These are phyloP conservation scores for Myriosclerotinia curreyana DNA, from an alignment of 2,329 filamentous ascomycete genomes.

Conservation along the genomic window DNA sequence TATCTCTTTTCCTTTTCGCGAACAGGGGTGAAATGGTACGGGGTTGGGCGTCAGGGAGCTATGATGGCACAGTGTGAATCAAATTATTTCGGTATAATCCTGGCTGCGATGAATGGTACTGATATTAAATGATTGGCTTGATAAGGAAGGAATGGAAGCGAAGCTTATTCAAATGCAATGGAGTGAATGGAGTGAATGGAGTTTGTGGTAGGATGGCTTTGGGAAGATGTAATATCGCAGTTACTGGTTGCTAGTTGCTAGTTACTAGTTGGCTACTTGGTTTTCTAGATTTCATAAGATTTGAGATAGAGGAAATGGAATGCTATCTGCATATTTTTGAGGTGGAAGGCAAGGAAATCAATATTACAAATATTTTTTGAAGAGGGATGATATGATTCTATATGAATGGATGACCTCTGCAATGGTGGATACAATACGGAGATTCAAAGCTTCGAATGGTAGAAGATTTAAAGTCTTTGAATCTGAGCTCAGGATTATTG, in stretches of 20 bases:
- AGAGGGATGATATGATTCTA: neutral
- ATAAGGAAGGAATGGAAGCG: neutral
- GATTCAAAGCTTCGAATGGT: too few species aligned
- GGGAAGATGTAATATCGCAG: neutral
- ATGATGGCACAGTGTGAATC: neutral
- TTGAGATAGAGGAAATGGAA: neutral
- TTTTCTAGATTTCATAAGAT: neutral
- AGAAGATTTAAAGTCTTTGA: too few species aligned
- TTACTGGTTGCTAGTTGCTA: neutral
- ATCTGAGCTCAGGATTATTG: too few species aligned
- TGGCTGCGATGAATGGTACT: neutral
- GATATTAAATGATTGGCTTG: neutral
- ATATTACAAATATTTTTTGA: neutral
- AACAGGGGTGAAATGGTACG: neutral
- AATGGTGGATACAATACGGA: neutral
- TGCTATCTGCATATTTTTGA: neutral
- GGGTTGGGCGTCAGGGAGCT: slow-evolving; percentile 2
- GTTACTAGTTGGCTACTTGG: neutral
- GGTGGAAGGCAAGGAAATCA: neutral
- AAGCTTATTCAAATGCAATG: neutral
- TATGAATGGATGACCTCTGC: neutral
- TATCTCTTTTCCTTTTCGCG: slow-evolving; percentile 7
- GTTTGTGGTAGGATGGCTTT: neutral
- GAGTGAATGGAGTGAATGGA: neutral
- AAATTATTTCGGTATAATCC: neutral